Evolutionary conservation across 805 yeast species (phyloP), one percentile per base, ranked within the genome.

Genomic region (Blastobotrys americana): DNA sequence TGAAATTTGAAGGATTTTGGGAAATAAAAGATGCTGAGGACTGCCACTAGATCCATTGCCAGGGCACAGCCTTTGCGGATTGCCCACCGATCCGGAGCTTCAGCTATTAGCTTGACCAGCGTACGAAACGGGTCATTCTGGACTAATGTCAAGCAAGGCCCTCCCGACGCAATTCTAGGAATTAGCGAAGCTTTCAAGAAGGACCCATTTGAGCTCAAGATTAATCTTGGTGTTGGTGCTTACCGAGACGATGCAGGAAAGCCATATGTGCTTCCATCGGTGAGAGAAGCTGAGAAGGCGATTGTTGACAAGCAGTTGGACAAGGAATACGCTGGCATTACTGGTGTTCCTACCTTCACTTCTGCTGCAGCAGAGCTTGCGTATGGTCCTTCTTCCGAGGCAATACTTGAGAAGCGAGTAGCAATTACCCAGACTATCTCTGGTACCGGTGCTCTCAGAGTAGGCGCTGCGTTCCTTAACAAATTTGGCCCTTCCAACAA

Each of bases 361-460:
- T 64, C 67, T 36, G 72, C 76, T 31, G 93, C 93, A 36, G 75
- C 80, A 56, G 67, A 75, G 56, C 79, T 87, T 58, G 72, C 90
- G 38, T 87, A 80, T 68, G 79, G 83, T 52, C 78, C 72, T 49
- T 84, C 84, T 34, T 68, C 73, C 33, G 60, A 73, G 47, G 74
- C 82, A 45, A 64, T 82, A 36, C 66, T 67, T 10, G 80, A 77
- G 41, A 74, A 75, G 45, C 73, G 95, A 56, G 74, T 89, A 34
- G 83, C 87, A 43, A 78, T 94, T 41, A 73, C 88, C 10, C 98
- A 90, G 68, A 83, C 97, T 46, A 73, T 90, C 50, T 83, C 95
- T 34, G 98, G 98, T 51, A 90, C 98, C 33, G 98, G 98, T 50
- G 90, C 97, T 2, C 71, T 89, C 50, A 79, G 94, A 54, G 80